Evolutionary conservation across 148 eudicot genomes (phyloP).

Genomic region (Gaultheria prostrata): DNA sequence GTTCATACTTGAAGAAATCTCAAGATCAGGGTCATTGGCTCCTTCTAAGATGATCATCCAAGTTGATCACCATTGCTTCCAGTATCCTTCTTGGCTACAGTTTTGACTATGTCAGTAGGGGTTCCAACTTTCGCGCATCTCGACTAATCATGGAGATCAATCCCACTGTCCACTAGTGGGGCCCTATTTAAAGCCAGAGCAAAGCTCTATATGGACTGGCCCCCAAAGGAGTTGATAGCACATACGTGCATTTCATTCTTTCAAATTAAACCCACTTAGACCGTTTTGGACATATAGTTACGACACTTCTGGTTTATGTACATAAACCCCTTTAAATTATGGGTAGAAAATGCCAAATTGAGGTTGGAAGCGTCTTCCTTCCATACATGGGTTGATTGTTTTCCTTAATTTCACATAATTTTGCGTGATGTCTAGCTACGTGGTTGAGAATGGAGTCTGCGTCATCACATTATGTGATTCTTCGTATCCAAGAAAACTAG

Average conservation of each 20-base stretch:
- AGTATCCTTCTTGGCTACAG: slow-evolving; percentile 25
- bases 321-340: background rate
- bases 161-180: too few relatives aligned
- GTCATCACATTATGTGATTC: slow-evolving; percentile 47
- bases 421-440: slow-evolving; percentile 24
- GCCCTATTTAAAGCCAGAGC: too few relatives aligned
- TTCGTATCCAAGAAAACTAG: slow-evolving; percentile 47
- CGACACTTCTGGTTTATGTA: background rate
- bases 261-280: too few relatives aligned
- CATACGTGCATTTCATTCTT: too few relatives aligned
- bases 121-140: too few relatives aligned
- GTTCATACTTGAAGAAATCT: slow-evolving; percentile 50
- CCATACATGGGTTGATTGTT: background rate
- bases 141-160: too few relatives aligned
- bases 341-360: background rate
- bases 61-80: slow-evolving; percentile 45
- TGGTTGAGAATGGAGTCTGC: slow-evolving; percentile 46
- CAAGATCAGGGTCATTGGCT: slow-evolving; percentile 32
- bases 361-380: background rate
- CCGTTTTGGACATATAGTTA: too few relatives aligned
- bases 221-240: too few relatives aligned
- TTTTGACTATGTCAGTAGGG: background rate
- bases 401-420: slow-evolving; percentile 6
- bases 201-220: too few relatives aligned
- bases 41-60: slow-evolving; percentile 34